Evolutionary conservation across 805 yeast species (phyloP).

Genomic region (Lipomyces mesembrius): DNA sequence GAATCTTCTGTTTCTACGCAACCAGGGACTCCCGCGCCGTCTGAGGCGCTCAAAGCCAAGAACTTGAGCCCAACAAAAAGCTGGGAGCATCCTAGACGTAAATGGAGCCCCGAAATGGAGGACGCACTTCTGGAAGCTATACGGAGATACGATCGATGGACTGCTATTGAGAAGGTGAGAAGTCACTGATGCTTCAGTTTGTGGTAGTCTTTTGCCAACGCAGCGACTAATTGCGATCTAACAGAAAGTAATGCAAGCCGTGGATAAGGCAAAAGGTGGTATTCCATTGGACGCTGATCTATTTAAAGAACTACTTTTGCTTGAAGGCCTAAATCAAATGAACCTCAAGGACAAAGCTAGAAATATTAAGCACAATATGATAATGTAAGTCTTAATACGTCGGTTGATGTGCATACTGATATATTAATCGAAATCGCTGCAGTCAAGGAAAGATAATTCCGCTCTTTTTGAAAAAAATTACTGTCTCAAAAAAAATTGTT

Average conservation of each 20-base stretch:
- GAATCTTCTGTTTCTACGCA: not conserved
- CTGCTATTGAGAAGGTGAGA: slow-evolving; percentile 4
- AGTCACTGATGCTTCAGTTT: not conserved
- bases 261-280: not conserved
- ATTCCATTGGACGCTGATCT: not conserved
- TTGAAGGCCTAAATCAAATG: slow-evolving; percentile 27
- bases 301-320: slow-evolving; percentile 9
- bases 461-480: not conserved
- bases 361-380: slow-evolving; percentile 22
- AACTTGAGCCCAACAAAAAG: slow-evolving; percentile 14
- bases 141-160: not conserved
- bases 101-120: slow-evolving; percentile 31
- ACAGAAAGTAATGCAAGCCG: slow-evolving; percentile 12
- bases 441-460: slow-evolving; percentile 2
- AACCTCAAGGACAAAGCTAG: slow-evolving; percentile 35
- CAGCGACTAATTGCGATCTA: not conserved
- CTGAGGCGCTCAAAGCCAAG: not conserved
- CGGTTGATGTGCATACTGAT: not conserved
- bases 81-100: not conserved
- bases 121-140: slow-evolving; percentile 17
- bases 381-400: slow-evolving; percentile 16
- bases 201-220: not conserved
- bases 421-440: not conserved
- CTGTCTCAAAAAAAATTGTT: slow-evolving; percentile 5
- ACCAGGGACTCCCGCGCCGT: not conserved